These are phyloP conservation scores for Neurospora sp. DNA, from an alignment of 495 filamentous ascomycete species.

Conservation along the genomic window DNA sequence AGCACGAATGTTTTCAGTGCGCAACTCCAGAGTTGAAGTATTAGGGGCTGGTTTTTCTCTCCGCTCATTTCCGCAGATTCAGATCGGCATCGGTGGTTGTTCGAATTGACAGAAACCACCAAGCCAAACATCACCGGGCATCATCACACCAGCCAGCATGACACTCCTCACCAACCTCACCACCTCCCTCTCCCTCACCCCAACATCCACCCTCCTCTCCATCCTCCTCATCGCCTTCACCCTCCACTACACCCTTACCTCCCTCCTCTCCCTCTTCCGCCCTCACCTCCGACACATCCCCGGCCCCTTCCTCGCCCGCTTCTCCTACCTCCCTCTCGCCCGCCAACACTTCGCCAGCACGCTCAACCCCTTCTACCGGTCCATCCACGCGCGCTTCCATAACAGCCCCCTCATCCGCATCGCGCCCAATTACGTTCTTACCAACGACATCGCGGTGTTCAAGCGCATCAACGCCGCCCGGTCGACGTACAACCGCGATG, in stretches of 20 bases:
- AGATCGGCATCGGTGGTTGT: not conserved
- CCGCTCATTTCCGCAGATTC: not conserved
- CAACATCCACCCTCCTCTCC: not conserved
- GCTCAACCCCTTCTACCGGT: slow-evolving; percentile 1
- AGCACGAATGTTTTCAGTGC: not conserved
- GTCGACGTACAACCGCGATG: slow-evolving; percentile 15
- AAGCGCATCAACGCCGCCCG: slow-evolving; percentile 19
- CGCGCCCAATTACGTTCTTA: slow-evolving; percentile 25
- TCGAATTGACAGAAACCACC: not conserved
- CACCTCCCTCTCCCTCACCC: not conserved
- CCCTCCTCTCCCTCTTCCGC: not conserved
- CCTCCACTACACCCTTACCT: not conserved
- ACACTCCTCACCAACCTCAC: not conserved
- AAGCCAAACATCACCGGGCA: not conserved
- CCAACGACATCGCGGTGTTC: slow-evolving; percentile 29
- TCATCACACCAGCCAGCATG: not conserved
- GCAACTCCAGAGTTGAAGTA: not conserved
- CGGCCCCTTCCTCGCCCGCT: slow-evolving; percentile 8
- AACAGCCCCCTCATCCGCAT: slow-evolving; percentile 21
- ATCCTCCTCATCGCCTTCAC: not conserved
- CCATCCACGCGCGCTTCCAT: slow-evolving; percentile 1
- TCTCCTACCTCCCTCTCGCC: slow-evolving; percentile 8
- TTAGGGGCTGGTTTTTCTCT: not conserved
- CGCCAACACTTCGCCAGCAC: not conserved
- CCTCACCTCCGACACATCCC: slow-evolving; percentile 10